Evolutionary conservation across 371 early-diverging fungal genomes (phyloP).

Genomic region (Rhizopus stolonifer): DNA sequence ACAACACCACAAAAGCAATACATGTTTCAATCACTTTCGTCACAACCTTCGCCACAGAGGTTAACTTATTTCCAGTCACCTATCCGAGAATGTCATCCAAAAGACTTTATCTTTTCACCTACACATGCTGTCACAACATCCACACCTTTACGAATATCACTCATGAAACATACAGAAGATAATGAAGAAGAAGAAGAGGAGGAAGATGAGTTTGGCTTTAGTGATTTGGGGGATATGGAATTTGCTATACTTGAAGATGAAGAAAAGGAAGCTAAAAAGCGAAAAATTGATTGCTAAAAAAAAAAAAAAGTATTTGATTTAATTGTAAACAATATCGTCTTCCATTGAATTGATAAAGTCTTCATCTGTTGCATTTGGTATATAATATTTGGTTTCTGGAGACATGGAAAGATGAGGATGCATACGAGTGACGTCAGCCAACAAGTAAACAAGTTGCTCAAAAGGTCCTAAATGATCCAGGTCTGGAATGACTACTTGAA

Average conservation of each 20-base stretch:
- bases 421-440: neutral
- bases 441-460: neutral
- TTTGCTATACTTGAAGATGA: neutral
- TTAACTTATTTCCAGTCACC: conserved; percentile 15
- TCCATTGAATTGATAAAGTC: neutral
- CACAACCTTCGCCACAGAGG: conserved; percentile 16
- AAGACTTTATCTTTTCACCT: conserved; percentile 16
- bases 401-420: neutral
- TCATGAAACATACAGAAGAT: neutral
- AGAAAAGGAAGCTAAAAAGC: neutral
- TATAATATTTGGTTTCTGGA: neutral
- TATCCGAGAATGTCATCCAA: neutral
- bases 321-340: neutral
- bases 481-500: neutral
- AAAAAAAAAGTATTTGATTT: neutral
- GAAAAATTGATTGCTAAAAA: neutral
- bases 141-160: conserved; percentile 15
- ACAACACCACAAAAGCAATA: neutral
- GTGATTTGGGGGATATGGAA: conserved; percentile 4
- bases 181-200: conserved; percentile 1
- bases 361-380: neutral
- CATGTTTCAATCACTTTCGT: conserved; percentile 21
- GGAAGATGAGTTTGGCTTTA: conserved; percentile 16
- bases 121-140: conserved; percentile 19
- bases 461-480: neutral